Percentiles rank a stretch among this genome's conserved stretches.
These are phyloP conservation scores for Areca catechu DNA, from an alignment of 176 grass and related monocot genomes.

Conservation along the genomic window DNA sequence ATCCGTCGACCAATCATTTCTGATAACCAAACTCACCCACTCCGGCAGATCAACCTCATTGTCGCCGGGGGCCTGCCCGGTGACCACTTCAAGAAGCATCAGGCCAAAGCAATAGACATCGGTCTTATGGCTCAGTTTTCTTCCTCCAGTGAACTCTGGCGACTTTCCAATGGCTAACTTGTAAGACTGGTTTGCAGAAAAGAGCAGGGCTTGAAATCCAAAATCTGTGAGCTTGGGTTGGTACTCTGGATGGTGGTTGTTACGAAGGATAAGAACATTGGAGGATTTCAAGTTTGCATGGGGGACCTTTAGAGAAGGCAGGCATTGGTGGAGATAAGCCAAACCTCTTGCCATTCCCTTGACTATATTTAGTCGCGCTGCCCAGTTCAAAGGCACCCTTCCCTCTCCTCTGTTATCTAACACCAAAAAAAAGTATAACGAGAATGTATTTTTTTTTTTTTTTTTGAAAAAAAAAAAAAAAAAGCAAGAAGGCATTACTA, in stretches of 20 bases:
- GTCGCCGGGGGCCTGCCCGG: constrained; percentile 59
- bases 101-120: constrained; percentile 90
- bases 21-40: constrained; percentile 71
- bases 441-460: no score
- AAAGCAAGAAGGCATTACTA: background rate
- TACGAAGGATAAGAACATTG: constrained; percentile 48
- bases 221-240: constrained; percentile 66
- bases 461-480: no score
- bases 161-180: constrained; percentile 47
- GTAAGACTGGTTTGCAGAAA: constrained; percentile 23
- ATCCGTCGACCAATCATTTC: constrained; percentile 87
- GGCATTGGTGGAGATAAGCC: constrained; percentile 54
- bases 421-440: background rate
- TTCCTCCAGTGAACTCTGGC: constrained; percentile 40
- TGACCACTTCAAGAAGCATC: constrained; percentile 75
- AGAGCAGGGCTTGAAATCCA: constrained; percentile 57
- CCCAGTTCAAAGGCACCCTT: constrained; percentile 65
- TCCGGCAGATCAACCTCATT: constrained; percentile 58
- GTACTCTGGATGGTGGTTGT: background rate
- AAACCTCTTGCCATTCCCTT: constrained; percentile 60
- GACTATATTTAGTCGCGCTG: constrained; percentile 51
- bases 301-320: constrained; percentile 53
- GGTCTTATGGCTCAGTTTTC: constrained; percentile 40
- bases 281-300: constrained; percentile 89
- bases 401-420: constrained; percentile 67